Evolutionary conservation across 257 asterid genomes (phyloP).

Genomic region (Sherardia arvensis): DNA sequence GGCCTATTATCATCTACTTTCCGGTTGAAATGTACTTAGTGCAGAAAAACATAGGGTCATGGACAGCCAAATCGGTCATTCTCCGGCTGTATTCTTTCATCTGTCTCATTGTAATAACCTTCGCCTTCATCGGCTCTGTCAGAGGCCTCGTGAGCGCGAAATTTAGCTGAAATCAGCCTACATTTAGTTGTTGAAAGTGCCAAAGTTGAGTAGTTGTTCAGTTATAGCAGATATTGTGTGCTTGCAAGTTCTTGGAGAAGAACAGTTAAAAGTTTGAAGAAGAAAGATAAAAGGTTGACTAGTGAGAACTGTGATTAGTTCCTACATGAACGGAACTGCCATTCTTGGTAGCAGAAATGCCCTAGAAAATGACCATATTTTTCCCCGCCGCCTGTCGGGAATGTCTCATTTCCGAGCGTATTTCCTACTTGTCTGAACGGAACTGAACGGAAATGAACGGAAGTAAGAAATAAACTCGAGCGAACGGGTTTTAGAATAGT

Average conservation of each 20-base stretch:
- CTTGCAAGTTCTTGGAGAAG: constrained; percentile 1
- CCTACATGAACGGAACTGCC: constrained; percentile 12
- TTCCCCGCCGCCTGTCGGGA: too few species aligned
- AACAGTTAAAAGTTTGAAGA: not conserved
- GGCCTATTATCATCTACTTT: constrained; percentile 71
- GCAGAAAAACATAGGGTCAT: constrained; percentile 35
- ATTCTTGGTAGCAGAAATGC: constrained; percentile 14
- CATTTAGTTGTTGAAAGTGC: not conserved
- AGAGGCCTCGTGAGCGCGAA: constrained; percentile 47
- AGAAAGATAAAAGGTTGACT: not conserved
- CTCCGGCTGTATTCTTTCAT: constrained; percentile 35
- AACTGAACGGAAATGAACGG: too few species aligned
- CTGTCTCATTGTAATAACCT: constrained; percentile 38
- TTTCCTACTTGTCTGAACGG: too few species aligned
- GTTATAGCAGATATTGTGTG: constrained; percentile 2
- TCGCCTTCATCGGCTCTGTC: constrained; percentile 71
- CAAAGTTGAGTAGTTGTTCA: constrained; percentile 7
- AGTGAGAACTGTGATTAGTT: not conserved
- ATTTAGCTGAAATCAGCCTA: constrained; percentile 15
- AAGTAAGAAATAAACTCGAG: too few species aligned
- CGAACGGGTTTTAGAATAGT: not conserved
- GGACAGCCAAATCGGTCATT: constrained; percentile 33
- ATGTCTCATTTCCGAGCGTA: too few species aligned
- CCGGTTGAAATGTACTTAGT: constrained; percentile 77
- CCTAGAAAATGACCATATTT: too few species aligned